phyloP scores from a whole-genome alignment of 371 early-diverging fungal species.

The Umbelopsis sp. region DNA sequence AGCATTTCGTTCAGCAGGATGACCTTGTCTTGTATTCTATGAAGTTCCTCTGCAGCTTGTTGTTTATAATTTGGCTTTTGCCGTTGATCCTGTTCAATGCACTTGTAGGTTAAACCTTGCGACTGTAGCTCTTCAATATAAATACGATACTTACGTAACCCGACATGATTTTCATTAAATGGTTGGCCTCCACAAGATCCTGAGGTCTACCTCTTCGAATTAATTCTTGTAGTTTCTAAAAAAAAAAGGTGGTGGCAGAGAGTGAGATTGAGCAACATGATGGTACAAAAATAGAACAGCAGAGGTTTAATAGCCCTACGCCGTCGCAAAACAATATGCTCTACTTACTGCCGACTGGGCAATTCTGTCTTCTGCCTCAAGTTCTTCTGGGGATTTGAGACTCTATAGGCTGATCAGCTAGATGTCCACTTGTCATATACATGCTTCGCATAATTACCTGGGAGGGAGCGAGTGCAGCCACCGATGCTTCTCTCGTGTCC shows the following conservation, averaged over 20 bases:
- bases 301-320: too few species aligned
- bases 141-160: slow-evolving; percentile 75
- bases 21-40: slow-evolving; percentile 79
- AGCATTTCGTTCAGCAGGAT: slow-evolving; percentile 82
- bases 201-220: slow-evolving; percentile 91
- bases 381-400: slow-evolving; percentile 86
- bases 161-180: slow-evolving; percentile 94
- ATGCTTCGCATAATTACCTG: slow-evolving; percentile 41
- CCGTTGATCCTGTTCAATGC: slow-evolving; percentile 63
- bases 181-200: slow-evolving; percentile 93
- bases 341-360: slow-evolving; percentile 82
- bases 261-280: slow-evolving; percentile 23
- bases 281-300: too few species aligned
- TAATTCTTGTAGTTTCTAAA: slow-evolving; percentile 93
- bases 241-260: neutral
- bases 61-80: slow-evolving; percentile 82
- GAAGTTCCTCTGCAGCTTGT: slow-evolving; percentile 80
- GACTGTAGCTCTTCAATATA: neutral
- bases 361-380: slow-evolving; percentile 90
- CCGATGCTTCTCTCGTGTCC: slow-evolving; percentile 64
- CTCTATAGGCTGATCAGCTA: slow-evolving; percentile 30
- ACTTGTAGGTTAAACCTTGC: neutral
- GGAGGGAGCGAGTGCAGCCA: slow-evolving; percentile 65
- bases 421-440: neutral
- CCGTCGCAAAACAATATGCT: neutral